Evolutionary conservation across 805 yeast species (phyloP).

Genomic region (Teunomyces tritomae): DNA sequence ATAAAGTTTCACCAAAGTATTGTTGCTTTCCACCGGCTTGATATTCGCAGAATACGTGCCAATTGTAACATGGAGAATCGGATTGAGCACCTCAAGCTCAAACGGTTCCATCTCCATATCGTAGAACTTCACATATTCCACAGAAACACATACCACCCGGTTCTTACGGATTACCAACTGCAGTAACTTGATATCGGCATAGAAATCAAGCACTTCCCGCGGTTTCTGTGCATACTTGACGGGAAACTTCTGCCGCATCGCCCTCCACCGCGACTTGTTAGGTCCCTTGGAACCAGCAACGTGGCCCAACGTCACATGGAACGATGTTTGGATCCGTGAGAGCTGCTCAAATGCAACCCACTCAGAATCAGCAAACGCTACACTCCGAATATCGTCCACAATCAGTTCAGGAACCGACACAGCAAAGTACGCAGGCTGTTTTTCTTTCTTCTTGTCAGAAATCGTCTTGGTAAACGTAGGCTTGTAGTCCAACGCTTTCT

Average conservation of each 20-base stretch:
- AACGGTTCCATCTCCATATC: conserved; percentile 4
- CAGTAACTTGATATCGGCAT: conserved; percentile 41
- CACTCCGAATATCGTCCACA: background rate
- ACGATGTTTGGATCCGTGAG: conserved; percentile 47
- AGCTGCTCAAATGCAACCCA: conserved; percentile 25
- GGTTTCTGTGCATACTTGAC: background rate
- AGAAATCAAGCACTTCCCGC: conserved; percentile 9
- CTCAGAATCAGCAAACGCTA: background rate
- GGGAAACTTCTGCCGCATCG: conserved; percentile 10
- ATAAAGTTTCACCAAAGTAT: conserved; percentile 5
- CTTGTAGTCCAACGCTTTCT: conserved; percentile 49
- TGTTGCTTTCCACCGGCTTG: conserved; percentile 54
- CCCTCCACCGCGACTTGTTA: conserved; percentile 21
- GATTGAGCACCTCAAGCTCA: conserved; percentile 36
- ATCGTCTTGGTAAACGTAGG: conserved; percentile 48
- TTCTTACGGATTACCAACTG: conserved; percentile 48
- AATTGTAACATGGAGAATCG: conserved; percentile 62
- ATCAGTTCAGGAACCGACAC: background rate
- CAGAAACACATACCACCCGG: conserved; percentile 54
- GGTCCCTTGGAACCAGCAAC: conserved; percentile 9
- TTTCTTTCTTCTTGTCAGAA: conserved; percentile 8
- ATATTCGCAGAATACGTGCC: conserved; percentile 51
- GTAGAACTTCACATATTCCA: conserved; percentile 24
- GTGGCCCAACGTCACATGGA: conserved; percentile 72
- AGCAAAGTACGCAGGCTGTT: conserved; percentile 43